Conservation (phyloP, 345 rosid genomes). For the Angophora floribunda region DNA sequence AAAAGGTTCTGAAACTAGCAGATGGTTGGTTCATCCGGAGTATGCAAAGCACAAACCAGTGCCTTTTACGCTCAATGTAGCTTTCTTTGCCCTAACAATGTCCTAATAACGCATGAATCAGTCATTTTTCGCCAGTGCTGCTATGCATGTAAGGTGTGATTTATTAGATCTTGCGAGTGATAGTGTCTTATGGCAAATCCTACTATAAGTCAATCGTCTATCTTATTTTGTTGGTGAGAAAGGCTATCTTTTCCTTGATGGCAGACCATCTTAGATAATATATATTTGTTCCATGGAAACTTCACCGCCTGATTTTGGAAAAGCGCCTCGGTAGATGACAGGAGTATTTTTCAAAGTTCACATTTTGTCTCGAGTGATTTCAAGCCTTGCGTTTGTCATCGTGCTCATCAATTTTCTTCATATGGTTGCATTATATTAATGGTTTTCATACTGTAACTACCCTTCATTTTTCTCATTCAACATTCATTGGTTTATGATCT, state of each 20-base stretch:
- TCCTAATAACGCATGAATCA: neutral
- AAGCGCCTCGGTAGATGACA: slow-evolving; percentile 3
- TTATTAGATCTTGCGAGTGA: neutral
- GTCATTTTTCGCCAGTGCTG: neutral
- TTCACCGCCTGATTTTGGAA: neutral
- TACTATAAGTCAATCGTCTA: neutral
- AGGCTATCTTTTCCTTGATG: slow-evolving; percentile 19
- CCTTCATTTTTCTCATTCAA: neutral
- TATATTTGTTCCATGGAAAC: slow-evolving; percentile 1
- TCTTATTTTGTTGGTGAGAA: slow-evolving; percentile 3
- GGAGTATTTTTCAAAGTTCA: neutral
- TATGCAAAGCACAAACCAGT: neutral
- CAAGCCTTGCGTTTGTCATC: neutral
- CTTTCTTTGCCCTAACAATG: neutral
- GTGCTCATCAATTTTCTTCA: neutral
- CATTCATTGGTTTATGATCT: neutral
- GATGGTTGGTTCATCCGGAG: neutral
- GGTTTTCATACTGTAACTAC: neutral
- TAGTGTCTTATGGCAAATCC: neutral
- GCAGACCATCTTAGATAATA: slow-evolving; percentile 14
- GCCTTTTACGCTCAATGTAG: neutral
- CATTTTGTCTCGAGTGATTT: slow-evolving; percentile 12
- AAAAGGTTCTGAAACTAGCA: neutral
- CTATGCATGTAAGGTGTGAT: neutral
- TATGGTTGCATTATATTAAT: neutral